phyloP scores from a whole-genome alignment of 805 yeast species.

The Kodamaea laetipori region DNA sequence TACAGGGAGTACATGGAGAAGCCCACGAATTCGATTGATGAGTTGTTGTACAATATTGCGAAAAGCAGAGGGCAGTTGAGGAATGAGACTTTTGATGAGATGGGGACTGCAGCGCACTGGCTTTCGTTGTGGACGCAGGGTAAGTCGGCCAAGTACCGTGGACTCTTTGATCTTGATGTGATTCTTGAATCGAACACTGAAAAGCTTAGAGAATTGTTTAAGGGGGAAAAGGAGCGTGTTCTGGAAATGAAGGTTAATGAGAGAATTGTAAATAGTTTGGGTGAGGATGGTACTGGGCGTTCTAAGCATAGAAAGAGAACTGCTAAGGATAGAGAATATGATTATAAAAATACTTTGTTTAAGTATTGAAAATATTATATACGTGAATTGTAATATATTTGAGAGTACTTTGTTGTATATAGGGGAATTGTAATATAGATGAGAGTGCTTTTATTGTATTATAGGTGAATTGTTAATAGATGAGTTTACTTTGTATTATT shows the following conservation, averaged over 20 bases:
- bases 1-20: slow-evolving; percentile 49
- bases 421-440: too few species aligned
- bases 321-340: slow-evolving; percentile 47
- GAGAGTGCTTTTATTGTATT: too few species aligned
- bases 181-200: slow-evolving; percentile 31
- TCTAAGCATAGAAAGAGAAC: slow-evolving; percentile 41
- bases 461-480: too few species aligned
- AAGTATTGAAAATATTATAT: neutral
- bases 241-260: slow-evolving; percentile 28
- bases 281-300: slow-evolving; percentile 40
- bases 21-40: slow-evolving; percentile 75
- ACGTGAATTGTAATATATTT: too few species aligned
- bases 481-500: too few species aligned
- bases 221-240: slow-evolving; percentile 34
- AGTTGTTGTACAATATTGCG: slow-evolving; percentile 53
- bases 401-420: too few species aligned
- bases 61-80: slow-evolving; percentile 37
- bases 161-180: slow-evolving; percentile 39
- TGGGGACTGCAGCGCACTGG: slow-evolving; percentile 66
- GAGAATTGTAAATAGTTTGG: slow-evolving; percentile 36
- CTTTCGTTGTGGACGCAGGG: slow-evolving; percentile 64
- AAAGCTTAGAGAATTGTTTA: slow-evolving; percentile 25
- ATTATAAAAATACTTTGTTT: slow-evolving; percentile 40
- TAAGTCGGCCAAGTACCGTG: slow-evolving; percentile 32
- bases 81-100: slow-evolving; percentile 47